A percentile compares a stretch with the other conserved stretches of the same genome.
These are phyloP conservation scores for Sordariomycetes sp. DNA, from an alignment of 2,329 filamentous ascomycete genomes.

Conservation along the genomic window DNA sequence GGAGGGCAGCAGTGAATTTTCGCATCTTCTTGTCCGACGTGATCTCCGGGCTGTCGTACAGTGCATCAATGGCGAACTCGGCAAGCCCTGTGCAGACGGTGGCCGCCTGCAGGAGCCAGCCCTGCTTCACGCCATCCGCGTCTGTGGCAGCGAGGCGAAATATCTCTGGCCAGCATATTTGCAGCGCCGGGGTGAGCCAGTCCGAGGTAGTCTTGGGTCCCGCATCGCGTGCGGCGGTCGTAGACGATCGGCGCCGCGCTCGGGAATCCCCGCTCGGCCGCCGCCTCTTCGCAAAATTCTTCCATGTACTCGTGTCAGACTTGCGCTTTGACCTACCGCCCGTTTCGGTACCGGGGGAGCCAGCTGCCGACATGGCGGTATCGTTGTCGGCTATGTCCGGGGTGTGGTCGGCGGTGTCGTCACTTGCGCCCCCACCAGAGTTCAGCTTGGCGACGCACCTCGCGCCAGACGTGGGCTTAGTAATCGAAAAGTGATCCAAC, in stretches of 20 bases:
- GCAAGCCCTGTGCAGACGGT: slow-evolving; percentile 50
- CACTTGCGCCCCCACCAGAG: background rate
- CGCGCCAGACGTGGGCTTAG: background rate
- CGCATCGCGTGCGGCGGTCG: background rate
- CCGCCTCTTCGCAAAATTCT: background rate
- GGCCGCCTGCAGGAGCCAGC: slow-evolving; percentile 54
- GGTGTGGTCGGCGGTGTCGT: background rate
- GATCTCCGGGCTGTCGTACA: slow-evolving; percentile 59
- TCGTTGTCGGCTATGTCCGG: background rate
- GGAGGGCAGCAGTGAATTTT: slow-evolving; percentile 35
- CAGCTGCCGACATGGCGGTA: background rate
- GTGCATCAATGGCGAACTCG: slow-evolving; percentile 58
- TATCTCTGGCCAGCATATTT: slow-evolving; percentile 47
- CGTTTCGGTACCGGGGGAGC: background rate
- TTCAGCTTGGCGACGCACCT: background rate
- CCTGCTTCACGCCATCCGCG: slow-evolving; percentile 28
- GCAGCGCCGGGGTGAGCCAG: slow-evolving; percentile 24
- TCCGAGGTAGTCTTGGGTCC: slow-evolving; percentile 25
- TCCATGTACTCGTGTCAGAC: background rate
- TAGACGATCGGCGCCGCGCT: background rate
- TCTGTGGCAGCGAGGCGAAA: slow-evolving; percentile 53
- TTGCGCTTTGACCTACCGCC: background rate
- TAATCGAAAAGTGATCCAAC: slow-evolving; percentile 1
- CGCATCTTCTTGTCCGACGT: slow-evolving; percentile 28
- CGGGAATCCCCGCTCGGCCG: background rate